A percentile compares a stretch with the other conserved stretches of the same genome.
Conservation (phyloP, 805 yeast genomes). For the Metschnikowia cerradonensis region DNA sequence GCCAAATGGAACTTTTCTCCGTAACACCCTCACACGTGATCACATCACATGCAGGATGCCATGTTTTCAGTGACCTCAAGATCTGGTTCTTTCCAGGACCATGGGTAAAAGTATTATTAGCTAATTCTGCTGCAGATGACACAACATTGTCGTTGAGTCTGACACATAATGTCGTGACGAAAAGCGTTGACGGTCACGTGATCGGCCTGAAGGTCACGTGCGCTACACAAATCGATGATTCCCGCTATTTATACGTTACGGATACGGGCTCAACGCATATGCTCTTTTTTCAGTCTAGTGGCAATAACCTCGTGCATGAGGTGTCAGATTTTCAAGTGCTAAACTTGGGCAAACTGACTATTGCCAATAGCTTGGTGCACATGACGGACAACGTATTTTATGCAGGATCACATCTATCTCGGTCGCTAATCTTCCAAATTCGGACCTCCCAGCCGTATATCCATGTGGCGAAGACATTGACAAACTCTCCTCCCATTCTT, state of each 20-base stretch:
- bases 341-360: constrained; percentile 27
- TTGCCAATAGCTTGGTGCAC: constrained; percentile 27
- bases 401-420: constrained; percentile 28
- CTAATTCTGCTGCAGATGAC: constrained; percentile 5
- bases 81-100: constrained; percentile 27
- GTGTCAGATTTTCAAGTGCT: constrained; percentile 20
- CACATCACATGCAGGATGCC: constrained; percentile 17
- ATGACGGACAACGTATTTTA: constrained; percentile 25
- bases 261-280: constrained; percentile 28
- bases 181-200: constrained; percentile 1
- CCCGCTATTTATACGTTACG: constrained; percentile 25
- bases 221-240: constrained; percentile 23
- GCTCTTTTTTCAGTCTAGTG: constrained; percentile 16
- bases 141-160: constrained; percentile 6
- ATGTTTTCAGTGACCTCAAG: constrained; percentile 24
- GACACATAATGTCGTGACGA: constrained; percentile 7
- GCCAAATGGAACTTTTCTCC: constrained; percentile 28
- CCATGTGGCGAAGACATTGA: constrained; percentile 17
- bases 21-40: constrained; percentile 27
- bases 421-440: constrained; percentile 28
- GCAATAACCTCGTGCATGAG: not conserved
- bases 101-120: not conserved
- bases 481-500: constrained; percentile 32
- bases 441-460: constrained; percentile 25
- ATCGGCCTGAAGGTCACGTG: constrained; percentile 11